Evolutionary conservation across 345 rosid species (phyloP).

Genomic region (Euphorbia pulcherrima): DNA sequence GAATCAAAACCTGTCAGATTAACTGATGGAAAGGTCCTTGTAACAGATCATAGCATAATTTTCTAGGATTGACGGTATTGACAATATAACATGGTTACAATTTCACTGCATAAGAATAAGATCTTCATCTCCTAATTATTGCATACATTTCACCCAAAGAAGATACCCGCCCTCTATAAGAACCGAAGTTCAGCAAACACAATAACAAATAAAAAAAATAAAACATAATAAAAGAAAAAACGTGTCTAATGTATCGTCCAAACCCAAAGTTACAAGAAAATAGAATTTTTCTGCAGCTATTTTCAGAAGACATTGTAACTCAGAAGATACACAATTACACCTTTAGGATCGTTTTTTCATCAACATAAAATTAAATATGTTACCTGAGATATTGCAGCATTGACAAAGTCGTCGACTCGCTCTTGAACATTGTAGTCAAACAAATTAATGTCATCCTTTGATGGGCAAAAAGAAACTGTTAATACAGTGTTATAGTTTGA

Average conservation of each 20-base stretch:
- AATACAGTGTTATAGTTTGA: constrained; percentile 18
- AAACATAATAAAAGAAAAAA: not conserved
- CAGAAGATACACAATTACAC: not conserved
- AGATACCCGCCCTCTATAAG: not conserved
- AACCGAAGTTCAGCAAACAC: constrained; percentile 4
- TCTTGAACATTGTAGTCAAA: constrained; percentile 97
- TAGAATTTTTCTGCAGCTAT: not conserved
- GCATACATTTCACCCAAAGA: not conserved
- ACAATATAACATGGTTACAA: not conserved
- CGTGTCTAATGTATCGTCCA: not conserved
- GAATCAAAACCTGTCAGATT: constrained; percentile 12
- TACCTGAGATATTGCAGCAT: constrained; percentile 93
- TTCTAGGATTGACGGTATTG: constrained; percentile 2
- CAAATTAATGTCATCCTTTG: constrained; percentile 70
- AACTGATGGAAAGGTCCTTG: not conserved
- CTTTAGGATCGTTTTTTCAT: not conserved
- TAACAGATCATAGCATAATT: constrained; percentile 6
- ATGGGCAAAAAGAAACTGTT: constrained; percentile 19
- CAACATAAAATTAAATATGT: constrained; percentile 2
- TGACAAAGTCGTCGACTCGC: constrained; percentile 83
- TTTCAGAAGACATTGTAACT: not conserved
- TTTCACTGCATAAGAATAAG: not conserved
- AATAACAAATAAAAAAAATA: not conserved
- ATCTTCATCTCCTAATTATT: constrained; percentile 13
- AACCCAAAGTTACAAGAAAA: not conserved